Conservation (phyloP, 177 flowering plant species). For the Vitis hybrid region DNA sequence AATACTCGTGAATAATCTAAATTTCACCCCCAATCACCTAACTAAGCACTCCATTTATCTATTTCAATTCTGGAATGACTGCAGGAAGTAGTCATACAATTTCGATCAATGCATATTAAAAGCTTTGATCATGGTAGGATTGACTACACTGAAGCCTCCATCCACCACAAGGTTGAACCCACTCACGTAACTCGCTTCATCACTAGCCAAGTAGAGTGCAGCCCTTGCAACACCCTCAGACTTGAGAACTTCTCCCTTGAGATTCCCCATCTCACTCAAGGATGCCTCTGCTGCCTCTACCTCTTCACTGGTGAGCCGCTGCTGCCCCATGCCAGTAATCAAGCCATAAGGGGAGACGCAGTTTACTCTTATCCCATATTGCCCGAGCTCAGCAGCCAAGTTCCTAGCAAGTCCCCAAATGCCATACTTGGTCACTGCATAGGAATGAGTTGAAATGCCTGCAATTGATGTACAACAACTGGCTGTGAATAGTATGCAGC, state of each 20-base stretch:
- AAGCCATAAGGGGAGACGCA: constrained; percentile 29
- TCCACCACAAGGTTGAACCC: constrained; percentile 27
- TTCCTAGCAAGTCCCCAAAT: constrained; percentile 28
- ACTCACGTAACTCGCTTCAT: constrained; percentile 28
- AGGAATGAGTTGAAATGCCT: constrained; percentile 18
- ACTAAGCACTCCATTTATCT: too few relatives aligned
- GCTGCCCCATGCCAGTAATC: constrained; percentile 6
- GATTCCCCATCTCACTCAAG: background rate
- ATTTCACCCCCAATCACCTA: too few relatives aligned
- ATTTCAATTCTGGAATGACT: too few relatives aligned
- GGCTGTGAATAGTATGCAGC: constrained; percentile 26
- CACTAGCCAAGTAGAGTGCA: constrained; percentile 27
- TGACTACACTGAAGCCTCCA: constrained; percentile 20
- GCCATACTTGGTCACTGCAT: constrained; percentile 18
- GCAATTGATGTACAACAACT: constrained; percentile 13
- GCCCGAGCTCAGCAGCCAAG: constrained; percentile 19
- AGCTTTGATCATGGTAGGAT: constrained; percentile 11
- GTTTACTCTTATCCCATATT: constrained; percentile 33
- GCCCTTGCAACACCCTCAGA: constrained; percentile 11
- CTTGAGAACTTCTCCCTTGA: constrained; percentile 10
- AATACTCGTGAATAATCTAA: too few relatives aligned
- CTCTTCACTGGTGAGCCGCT: background rate
- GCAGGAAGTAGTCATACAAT: too few relatives aligned
- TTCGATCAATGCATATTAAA: too few relatives aligned
- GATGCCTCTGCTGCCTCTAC: background rate